Conservation (phyloP, 2,329 filamentous ascomycete species). For the Ophiostoma populinum region DNA sequence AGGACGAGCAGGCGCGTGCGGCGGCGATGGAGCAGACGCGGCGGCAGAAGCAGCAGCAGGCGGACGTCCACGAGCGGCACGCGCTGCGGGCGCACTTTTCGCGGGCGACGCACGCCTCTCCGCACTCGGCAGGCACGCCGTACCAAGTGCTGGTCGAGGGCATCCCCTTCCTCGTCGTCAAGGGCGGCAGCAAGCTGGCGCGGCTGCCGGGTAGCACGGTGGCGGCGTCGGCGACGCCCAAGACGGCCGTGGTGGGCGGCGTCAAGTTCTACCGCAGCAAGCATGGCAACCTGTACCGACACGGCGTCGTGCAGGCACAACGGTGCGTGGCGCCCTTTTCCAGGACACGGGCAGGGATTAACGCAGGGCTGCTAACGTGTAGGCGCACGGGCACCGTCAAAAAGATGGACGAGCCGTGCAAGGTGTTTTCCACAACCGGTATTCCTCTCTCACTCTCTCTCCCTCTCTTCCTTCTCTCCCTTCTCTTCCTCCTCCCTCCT, state of each 20-base stretch:
- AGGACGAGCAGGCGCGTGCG: conserved; percentile 48
- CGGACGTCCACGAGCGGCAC: conserved; percentile 39
- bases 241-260: conserved; percentile 52
- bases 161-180: conserved; percentile 54
- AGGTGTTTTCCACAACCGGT: conserved; percentile 52
- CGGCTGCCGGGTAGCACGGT: conserved; percentile 48
- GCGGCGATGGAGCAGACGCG: conserved; percentile 57
- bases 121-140: conserved; percentile 14
- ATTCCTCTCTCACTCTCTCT: conserved; percentile 17
- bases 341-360: no score
- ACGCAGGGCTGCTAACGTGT: conserved; percentile 21
- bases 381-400: conserved; percentile 38
- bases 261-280: conserved; percentile 76
- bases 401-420: conserved; percentile 60
- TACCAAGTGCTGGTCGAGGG: conserved; percentile 54
- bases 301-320: conserved; percentile 57
- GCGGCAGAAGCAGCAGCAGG: conserved; percentile 35
- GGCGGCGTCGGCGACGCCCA: conserved; percentile 52
- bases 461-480: neutral
- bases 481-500: neutral
- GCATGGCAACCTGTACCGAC: conserved; percentile 68
- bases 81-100: conserved; percentile 33
- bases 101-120: conserved; percentile 14
- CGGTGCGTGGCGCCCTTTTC: conserved; percentile 39
- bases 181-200: conserved; percentile 69